Evolutionary conservation across 208 protist species (phyloP).

Genomic region (Crithidia acanthocephali): DNA sequence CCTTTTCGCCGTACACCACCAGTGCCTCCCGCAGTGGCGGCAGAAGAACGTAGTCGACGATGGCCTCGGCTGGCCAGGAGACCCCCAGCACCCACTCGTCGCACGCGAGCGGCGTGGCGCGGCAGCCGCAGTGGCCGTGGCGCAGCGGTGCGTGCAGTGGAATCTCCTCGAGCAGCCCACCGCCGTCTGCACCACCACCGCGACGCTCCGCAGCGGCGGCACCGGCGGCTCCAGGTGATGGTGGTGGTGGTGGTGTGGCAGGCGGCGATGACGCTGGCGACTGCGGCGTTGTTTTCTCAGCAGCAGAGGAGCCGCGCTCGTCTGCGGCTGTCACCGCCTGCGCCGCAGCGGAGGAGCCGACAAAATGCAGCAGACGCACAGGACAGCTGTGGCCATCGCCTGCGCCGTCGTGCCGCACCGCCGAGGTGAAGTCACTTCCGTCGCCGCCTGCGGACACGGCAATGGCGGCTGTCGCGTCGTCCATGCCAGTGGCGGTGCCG

Average conservation of each 20-base stretch:
- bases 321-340: too few species aligned
- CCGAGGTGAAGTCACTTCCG: too few species aligned
- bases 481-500: background rate
- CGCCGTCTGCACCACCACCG: background rate
- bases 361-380: slow-evolving; percentile 12
- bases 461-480: background rate
- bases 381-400: background rate
- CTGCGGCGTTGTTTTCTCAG: background rate
- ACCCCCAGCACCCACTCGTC: slow-evolving; percentile 26
- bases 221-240: background rate
- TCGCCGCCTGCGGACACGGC: background rate
- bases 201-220: background rate
- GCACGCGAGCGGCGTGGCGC: slow-evolving; percentile 17
- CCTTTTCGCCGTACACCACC: slow-evolving; percentile 13
- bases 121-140: slow-evolving; percentile 22
- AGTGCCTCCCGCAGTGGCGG: slow-evolving; percentile 21
- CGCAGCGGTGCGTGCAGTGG: slow-evolving; percentile 11
- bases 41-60: slow-evolving; percentile 23
- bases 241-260: background rate
- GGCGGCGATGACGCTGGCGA: background rate
- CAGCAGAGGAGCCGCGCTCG: too few species aligned
- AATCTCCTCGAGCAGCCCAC: slow-evolving; percentile 20
- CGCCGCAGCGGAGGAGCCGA: background rate
- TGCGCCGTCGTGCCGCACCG: background rate
- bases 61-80: slow-evolving; percentile 22